Evolutionary conservation across 306 rosid genomes (phyloP).

Genomic region (Carpinus viminea): DNA sequence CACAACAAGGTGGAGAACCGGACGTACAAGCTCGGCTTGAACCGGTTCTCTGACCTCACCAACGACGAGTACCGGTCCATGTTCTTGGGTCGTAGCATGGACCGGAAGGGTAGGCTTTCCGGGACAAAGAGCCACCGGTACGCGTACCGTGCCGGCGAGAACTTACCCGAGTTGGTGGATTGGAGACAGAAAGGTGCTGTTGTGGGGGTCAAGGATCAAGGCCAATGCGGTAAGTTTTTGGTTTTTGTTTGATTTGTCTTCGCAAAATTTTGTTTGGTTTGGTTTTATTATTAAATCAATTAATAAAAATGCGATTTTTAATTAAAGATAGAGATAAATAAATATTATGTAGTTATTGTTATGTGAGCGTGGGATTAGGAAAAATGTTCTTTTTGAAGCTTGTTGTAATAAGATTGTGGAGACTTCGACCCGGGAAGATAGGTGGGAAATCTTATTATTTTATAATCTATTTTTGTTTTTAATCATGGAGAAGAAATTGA

Average conservation of each 20-base stretch:
- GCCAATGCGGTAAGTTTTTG: constrained; percentile 75
- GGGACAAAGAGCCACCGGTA: constrained; percentile 44
- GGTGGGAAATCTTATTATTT: neutral
- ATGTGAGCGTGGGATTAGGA: neutral
- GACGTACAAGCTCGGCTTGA: constrained; percentile 57
- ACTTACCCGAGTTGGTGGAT: constrained; percentile 63
- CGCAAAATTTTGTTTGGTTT: neutral
- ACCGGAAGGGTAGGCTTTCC: constrained; percentile 17
- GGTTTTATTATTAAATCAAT: neutral
- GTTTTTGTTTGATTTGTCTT: neutral
- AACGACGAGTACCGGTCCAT: constrained; percentile 62
- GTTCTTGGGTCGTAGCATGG: constrained; percentile 41
- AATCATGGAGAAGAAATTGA: neutral
- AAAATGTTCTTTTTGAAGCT: neutral
- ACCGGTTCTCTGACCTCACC: constrained; percentile 76
- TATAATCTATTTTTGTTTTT: neutral
- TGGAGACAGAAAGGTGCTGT: constrained; percentile 88
- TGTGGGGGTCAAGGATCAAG: constrained; percentile 77
- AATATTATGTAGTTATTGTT: neutral
- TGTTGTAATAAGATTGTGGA: constrained; percentile 2
- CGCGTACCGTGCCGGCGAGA: constrained; percentile 42
- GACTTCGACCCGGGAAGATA: neutral
- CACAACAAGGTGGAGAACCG: constrained; percentile 41
- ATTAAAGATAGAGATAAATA: too few species aligned
- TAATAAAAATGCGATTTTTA: too few species aligned